A percentile compares a stretch with the other conserved stretches of the same genome.
Evolutionary conservation across 1,284 basidiomycete species (phyloP).

Genomic region (Coriolopsis trogii): DNA sequence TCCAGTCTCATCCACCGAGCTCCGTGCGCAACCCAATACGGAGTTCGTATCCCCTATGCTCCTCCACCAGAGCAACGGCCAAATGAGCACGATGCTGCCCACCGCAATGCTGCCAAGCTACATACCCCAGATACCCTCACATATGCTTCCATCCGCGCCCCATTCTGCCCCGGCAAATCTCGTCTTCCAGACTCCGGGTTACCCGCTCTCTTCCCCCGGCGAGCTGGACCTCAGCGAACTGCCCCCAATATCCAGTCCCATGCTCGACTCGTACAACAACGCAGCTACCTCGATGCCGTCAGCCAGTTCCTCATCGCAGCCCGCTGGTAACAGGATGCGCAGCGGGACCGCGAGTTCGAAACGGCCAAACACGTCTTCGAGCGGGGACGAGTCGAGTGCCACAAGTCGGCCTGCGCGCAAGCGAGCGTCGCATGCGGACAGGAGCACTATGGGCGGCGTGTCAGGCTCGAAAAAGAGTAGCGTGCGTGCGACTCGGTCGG

Average conservation of each 20-base stretch:
- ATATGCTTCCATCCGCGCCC: constrained; percentile 35
- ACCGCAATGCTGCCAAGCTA: constrained; percentile 31
- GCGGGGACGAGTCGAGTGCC: constrained; percentile 34
- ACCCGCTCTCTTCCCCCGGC: constrained; percentile 42
- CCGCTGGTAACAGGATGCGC: constrained; percentile 9
- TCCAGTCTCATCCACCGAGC: constrained; percentile 64
- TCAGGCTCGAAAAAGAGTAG: constrained; percentile 15
- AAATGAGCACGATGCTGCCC: constrained; percentile 36
- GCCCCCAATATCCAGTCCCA: constrained; percentile 76
- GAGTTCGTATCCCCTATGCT: constrained; percentile 69
- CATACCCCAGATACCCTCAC: constrained; percentile 28
- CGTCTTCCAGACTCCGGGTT: constrained; percentile 49
- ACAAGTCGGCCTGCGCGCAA: constrained; percentile 49
- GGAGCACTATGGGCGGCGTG: constrained; percentile 17
- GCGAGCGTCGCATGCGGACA: constrained; percentile 37
- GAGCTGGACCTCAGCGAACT: constrained; percentile 68
- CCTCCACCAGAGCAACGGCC: constrained; percentile 37
- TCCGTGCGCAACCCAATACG: constrained; percentile 59
- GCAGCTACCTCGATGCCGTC: constrained; percentile 21
- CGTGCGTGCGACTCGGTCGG: constrained; percentile 55
- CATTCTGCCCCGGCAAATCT: constrained; percentile 68
- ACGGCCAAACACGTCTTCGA: constrained; percentile 37
- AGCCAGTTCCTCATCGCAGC: constrained; percentile 2
- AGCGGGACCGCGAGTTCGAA: constrained; percentile 26
- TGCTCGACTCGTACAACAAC: constrained; percentile 59